Base-by-base conservation (phyloP, 2,329 filamentous ascomycete genomes). In the Mollisia scopiformis region DNA sequence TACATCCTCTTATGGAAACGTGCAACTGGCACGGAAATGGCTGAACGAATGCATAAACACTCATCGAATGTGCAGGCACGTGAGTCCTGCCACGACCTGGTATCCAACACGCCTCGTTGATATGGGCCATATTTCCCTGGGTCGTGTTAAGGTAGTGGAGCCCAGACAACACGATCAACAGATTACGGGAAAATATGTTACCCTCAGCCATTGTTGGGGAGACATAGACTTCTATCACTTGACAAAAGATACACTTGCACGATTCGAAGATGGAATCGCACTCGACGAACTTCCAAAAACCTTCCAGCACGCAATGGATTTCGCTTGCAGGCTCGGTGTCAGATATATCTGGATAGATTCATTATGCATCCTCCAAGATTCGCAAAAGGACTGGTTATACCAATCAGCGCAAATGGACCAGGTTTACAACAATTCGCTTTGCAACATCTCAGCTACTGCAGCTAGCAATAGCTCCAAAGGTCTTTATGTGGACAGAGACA, bases 401-500 rank as follows among this genome's bases (percentile, higher is more conserved):
- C 49, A 52, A 21, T 31, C 55, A 19, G n/a, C 46, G 4, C 30
- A 47, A 19, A 64, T 64, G 62, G 41, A 59, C 16, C n/a, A 50
- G 19, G 49, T 64, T 13, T 61, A 64, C 25, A 51, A 43, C 16
- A 61, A 63, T 16, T 58, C 54, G 1, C 54, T 54, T 30, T 63
- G 58, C 41, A 63, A 61, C 31, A 47, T 63, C 7, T 61, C 62
- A 1, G 62, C 62, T 7, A 61, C 62, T 1, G 58, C 58, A 31
- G 31, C 62, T 2, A 47, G 2, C 28, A 54, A 63, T 31, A 47
- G 58, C 33, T 27, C 16, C 3, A 6, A 58, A 25, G 62, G 62
- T 8, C 55, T 63, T 7, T 50, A 50, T 28, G 46, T 28, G 25
- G 46, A 50, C 21, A 50, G 46, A 28, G 46, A 50, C 60, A 49